Percentiles rank a stretch among this genome's conserved stretches.
Evolutionary conservation across 805 yeast genomes (phyloP).

Genomic region (Ogataea allantospora): DNA sequence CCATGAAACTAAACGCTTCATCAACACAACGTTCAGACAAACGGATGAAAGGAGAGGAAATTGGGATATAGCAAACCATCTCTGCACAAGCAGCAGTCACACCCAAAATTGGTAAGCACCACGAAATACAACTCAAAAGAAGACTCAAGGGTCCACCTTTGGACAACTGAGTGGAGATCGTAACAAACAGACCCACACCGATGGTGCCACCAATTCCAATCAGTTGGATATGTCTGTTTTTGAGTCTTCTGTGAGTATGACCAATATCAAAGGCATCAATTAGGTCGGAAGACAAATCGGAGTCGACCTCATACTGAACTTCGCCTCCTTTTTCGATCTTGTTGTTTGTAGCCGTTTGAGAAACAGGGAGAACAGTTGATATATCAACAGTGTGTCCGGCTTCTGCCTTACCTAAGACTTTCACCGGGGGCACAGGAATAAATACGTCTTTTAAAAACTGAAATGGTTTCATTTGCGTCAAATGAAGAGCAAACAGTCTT

Average conservation of each 20-base stretch:
- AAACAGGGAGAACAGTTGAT: not conserved
- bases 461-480: slow-evolving; percentile 7
- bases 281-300: slow-evolving; percentile 1
- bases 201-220: slow-evolving; percentile 52
- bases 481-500: not conserved
- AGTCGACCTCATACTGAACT: slow-evolving; percentile 6
- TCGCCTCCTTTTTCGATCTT: slow-evolving; percentile 4
- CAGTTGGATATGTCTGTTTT: slow-evolving; percentile 45
- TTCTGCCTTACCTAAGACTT: slow-evolving; percentile 18
- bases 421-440: slow-evolving; percentile 26
- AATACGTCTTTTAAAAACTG: slow-evolving; percentile 23
- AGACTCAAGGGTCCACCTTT: slow-evolving; percentile 43
- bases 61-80: slow-evolving; percentile 46
- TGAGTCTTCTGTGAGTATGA: slow-evolving; percentile 33
- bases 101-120: slow-evolving; percentile 43
- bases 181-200: slow-evolving; percentile 46
- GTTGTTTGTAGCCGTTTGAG: not conserved
- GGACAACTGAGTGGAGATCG: slow-evolving; percentile 39
- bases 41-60: slow-evolving; percentile 47
- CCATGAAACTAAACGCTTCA: slow-evolving; percentile 43
- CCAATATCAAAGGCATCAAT: slow-evolving; percentile 12
- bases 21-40: slow-evolving; percentile 48
- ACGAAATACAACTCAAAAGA: slow-evolving; percentile 38
- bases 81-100: slow-evolving; percentile 46
- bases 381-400: slow-evolving; percentile 8